phyloP scores from a whole-genome alignment of 1,139 yeast species.

The Dujonia santamariae region DNA sequence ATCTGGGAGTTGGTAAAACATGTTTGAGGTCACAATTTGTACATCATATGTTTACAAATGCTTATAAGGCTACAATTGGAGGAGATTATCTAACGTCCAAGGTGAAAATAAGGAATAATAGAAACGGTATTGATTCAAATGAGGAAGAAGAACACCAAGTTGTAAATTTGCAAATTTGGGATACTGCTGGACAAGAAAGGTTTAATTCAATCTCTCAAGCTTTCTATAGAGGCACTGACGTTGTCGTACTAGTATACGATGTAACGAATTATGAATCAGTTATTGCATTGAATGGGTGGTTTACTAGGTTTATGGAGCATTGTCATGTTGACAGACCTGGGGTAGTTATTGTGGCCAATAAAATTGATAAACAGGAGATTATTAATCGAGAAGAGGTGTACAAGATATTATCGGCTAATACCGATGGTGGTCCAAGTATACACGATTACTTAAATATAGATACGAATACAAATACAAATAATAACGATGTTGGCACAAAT shows the following conservation, averaged over 20 bases:
- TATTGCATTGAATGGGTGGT: constrained; percentile 50
- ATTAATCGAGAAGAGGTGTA: constrained; percentile 42
- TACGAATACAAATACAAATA: constrained; percentile 19
- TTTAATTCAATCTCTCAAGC: constrained; percentile 59
- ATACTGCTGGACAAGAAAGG: constrained; percentile 66
- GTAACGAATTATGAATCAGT: constrained; percentile 55
- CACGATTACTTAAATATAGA: neutral
- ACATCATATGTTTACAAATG: constrained; percentile 55
- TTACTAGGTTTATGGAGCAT: constrained; percentile 46
- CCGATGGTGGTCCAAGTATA: constrained; percentile 13
- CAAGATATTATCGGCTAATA: constrained; percentile 32
- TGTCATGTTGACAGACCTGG: constrained; percentile 51
- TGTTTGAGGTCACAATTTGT: constrained; percentile 57
- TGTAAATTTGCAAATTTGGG: constrained; percentile 58
- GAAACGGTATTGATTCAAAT: neutral
- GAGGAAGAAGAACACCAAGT: neutral
- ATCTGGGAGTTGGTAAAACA: constrained; percentile 63
- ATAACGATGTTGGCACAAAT: constrained; percentile 39
- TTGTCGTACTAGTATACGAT: constrained; percentile 55
- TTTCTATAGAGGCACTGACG: constrained; percentile 61
- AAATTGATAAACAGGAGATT: constrained; percentile 43
- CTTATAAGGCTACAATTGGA: constrained; percentile 61
- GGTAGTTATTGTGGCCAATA: constrained; percentile 55
- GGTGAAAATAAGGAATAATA: constrained; percentile 16
- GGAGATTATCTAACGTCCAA: constrained; percentile 56